Base-by-base conservation (phyloP, 768 basidiomycete species). In the Hortiboletus flavorubellus region DNA sequence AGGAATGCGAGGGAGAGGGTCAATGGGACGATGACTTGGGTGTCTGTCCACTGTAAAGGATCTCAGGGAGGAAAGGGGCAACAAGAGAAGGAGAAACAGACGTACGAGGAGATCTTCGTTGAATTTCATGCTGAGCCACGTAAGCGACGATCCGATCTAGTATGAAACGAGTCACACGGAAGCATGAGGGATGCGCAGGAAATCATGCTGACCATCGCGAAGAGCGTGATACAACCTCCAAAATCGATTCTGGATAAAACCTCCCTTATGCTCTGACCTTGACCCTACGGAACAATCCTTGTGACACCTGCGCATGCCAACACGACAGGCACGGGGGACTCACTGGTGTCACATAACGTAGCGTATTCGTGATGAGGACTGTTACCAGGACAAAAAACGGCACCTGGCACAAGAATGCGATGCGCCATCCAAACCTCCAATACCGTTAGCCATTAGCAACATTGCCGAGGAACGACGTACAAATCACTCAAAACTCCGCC, bases 181-280 rank as follows among this genome's bases (percentile, higher is more conserved):
- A 37, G 23, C 39, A 46, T 12, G 44, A 35, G 8, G 9, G 30
- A 21, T 43, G 34, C 8, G 26, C 34, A 26, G 3, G 1, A 18
- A 38, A 14, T 11, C 2, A 26, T 7, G 70, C 79, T 61, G 56
- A 89, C 89, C 31, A 79, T 71, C 26, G 78, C 66, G 40, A 91
- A 69, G 37, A 91, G 76, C 1, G 80, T 77, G 12, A 80, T 61
- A 57, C 80, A 87, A 0, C 90, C 90, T 5, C 81, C 82, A 61
- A 89, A 91, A 66, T 92, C 90, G 26, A 92, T 89, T n/a, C 89
- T 80, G 64, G 82, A 87, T 14, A 91, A 63, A 1, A 91, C 79
- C 33, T 91, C 87, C 51, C 71, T 80, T 0, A 84, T 63, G 49
- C 78, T 83, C 68, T 81, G 84, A 14, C 85, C 78, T 54, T 81